Evolutionary conservation across 345 rosid species (phyloP), one percentile per base, ranked within the genome.

Genomic region (Carallia pectinifolia): DNA sequence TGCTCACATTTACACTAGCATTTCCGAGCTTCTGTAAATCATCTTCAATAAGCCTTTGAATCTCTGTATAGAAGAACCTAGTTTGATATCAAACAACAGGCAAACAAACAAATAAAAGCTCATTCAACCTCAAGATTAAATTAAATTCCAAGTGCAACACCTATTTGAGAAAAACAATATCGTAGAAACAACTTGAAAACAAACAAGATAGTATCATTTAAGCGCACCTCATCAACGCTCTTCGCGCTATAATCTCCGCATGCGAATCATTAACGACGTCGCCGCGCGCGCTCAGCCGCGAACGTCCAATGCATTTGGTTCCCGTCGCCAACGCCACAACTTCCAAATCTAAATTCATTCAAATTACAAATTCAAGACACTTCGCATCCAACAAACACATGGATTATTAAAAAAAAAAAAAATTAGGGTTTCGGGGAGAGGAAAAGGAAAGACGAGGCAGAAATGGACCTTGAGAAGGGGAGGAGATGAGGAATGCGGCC

Each of bases 261-360:
- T 95, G 99, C 12, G 97, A 87, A 75, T 95, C 97, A 70, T 92
- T 89, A 18, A 95, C 87, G 72, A 86, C 77, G 73, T 94, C 97
- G 13, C 98, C 97, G 5, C 78, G 86, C 50, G 75, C 71, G 78
- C 93, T 87, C 82, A 91, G 55, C 12, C 73, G 85, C 23, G 93
- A 85, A 10, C 86, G 70, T 34, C 90, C 90, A 15, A 90, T 69
- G 69, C 97, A 91, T 75, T 94, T 91, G 1, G 98, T 91, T 29
- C 97, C 97, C 9, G 98, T 94, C 31, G 95, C 98, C 62, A 94
- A 60, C 4, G 96, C 84, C 38, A 91, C 85, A 39, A 94, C 90
- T 74, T 90, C 84, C 76, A 80, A 56, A 12, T 80, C 98, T 91
- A 33, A 7, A 30, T 4, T 30, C 27, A 61, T n/a, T 18, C 62